Conservation (phyloP, 345 rosid species). For the Noccaea bulbosa region DNA sequence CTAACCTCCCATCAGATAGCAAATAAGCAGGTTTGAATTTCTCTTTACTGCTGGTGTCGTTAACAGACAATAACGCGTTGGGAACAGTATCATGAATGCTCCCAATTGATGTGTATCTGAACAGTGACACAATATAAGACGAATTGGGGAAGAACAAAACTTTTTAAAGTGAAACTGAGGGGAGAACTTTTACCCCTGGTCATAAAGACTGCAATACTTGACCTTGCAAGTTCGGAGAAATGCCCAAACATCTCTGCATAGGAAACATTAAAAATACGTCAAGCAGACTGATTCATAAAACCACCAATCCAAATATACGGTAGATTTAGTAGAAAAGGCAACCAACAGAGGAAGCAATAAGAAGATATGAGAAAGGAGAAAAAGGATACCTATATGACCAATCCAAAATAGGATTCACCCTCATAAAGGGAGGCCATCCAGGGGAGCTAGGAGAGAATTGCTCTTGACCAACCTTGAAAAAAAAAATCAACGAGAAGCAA, state of each 20-base stretch:
- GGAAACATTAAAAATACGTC: conserved; percentile 9
- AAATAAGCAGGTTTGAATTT: conserved; percentile 92
- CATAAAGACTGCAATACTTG: conserved; percentile 95
- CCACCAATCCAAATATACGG: not conserved
- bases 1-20: conserved; percentile 96
- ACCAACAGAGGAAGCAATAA: conserved; percentile 14
- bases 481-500: conserved; percentile 6
- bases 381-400: conserved; percentile 89
- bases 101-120: conserved; percentile 96
- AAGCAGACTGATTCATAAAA: conserved; percentile 9
- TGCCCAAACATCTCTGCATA: conserved; percentile 96
- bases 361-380: conserved; percentile 20
- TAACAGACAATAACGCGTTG: conserved; percentile 65
- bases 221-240: conserved; percentile 90
- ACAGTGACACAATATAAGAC: conserved; percentile 22
- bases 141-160: not conserved
- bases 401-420: conserved; percentile 99
- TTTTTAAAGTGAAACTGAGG: conserved; percentile 28
- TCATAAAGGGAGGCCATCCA: conserved; percentile 99
- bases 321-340: not conserved
- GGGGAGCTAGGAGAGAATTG: conserved; percentile 99
- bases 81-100: conserved; percentile 94
- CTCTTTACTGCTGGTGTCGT: conserved; percentile 51
- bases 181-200: conserved; percentile 73
- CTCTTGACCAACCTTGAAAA: conserved; percentile 88